Conservation (phyloP, 305 asterid species). For the Fraxinus baroniana region DNA sequence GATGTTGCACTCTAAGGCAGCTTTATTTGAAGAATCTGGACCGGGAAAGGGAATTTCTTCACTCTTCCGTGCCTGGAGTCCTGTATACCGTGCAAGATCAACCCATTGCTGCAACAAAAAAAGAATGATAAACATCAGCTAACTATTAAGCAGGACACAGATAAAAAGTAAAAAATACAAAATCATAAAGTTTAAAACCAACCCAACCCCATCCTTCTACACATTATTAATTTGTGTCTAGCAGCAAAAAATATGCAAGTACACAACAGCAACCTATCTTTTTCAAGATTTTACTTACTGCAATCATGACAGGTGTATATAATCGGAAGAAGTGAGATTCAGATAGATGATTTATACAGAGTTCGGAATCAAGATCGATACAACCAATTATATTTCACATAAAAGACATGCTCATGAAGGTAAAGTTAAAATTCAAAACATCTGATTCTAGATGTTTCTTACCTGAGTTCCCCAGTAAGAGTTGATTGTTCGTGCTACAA, state of each 20-base stretch:
- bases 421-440: background rate
- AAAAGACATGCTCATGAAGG: background rate
- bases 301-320: background rate
- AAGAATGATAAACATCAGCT: slow-evolving; percentile 23
- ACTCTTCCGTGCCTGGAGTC: slow-evolving; percentile 66
- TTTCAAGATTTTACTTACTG: background rate
- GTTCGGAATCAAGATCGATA: background rate
- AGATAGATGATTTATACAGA: background rate
- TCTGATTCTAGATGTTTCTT: slow-evolving; percentile 17
- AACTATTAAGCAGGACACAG: background rate
- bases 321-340: background rate
- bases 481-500: slow-evolving; percentile 80
- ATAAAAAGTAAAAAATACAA: background rate
- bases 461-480: slow-evolving; percentile 99
- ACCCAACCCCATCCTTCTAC: background rate
- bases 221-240: background rate
- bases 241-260: background rate
- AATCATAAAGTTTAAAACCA: background rate
- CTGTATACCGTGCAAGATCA: slow-evolving; percentile 84
- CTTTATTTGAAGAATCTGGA: slow-evolving; percentile 38
- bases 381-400: background rate
- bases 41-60: slow-evolving; percentile 34
- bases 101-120: slow-evolving; percentile 76
- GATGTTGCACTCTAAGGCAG: slow-evolving; percentile 35
- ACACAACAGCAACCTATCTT: background rate